Conservation (phyloP, 305 asterid genomes). For the Fraxinus nigra region DNA sequence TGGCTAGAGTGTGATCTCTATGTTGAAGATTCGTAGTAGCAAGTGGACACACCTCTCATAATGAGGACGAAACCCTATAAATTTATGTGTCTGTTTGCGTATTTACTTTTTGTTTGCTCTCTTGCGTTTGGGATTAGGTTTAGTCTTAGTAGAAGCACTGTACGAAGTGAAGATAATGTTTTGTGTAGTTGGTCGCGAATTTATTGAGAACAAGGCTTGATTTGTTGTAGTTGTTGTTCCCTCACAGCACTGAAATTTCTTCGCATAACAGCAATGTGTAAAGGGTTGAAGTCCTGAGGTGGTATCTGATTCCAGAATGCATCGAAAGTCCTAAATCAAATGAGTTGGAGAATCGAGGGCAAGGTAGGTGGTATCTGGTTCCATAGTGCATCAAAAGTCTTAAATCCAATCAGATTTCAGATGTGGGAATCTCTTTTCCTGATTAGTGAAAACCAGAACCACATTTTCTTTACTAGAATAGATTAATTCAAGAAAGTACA, state of each 20-base stretch:
- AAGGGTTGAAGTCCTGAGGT: not conserved
- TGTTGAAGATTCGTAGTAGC: not conserved
- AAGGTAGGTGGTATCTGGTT: conserved; percentile 17
- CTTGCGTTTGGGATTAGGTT: not conserved
- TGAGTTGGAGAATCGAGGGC: not conserved
- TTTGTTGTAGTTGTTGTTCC: not conserved
- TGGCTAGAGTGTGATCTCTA: not conserved
- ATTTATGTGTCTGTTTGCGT: not conserved
- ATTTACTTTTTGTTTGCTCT: not conserved
- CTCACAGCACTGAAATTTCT: not conserved
- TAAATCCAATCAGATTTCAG: not conserved
- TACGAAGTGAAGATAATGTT: not conserved
- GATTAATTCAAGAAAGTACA: not conserved
- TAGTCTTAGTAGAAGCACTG: not conserved
- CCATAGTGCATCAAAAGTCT: not conserved
- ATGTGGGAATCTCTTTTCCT: not conserved
- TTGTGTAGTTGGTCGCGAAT: not conserved
- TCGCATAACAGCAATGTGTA: not conserved
- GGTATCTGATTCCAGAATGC: conserved; percentile 19
- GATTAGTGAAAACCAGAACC: not conserved
- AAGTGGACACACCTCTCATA: not conserved
- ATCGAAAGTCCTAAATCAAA: not conserved
- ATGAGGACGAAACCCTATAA: not conserved
- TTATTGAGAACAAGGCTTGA: not conserved
- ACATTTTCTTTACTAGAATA: not conserved